Evolutionary conservation across 1,139 yeast genomes (phyloP), one percentile per base, ranked within the genome.

Genomic region (Saccharomyces pastorianus): DNA sequence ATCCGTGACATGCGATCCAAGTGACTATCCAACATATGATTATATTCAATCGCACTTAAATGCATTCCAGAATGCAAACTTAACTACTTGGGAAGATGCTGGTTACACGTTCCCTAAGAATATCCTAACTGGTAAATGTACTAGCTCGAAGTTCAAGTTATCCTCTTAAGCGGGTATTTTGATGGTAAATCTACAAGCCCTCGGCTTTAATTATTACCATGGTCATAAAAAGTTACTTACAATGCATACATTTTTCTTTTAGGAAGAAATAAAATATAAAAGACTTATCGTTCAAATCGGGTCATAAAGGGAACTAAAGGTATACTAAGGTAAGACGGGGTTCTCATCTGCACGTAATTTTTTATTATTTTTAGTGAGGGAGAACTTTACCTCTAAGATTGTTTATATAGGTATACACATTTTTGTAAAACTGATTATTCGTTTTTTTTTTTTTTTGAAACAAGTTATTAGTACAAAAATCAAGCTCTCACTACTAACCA

Each of bases 1-100:
- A 2, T 73, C 78, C 47, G 57, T 84, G 7, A 84, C 88, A 0
- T 88, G 96, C 70, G 95, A 88, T 66, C 96, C 96, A 0, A 63
- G 63, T 0, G 85, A 74, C 56, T 82, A 76, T 63, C 95, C 95
- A 38, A 88, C 96, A 0, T 71, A 73, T 52, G 85, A 85, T 59
- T 88, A 88, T 71, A 88, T 88, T 62, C 72, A 79, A 53, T 65
- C 70, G 32, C 96, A 88, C 68, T 64, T 73, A 56, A 76, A 78
- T 58, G 88, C 89, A 26, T 88, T 88, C 69, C 51, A 63, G 47
- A 80, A 88, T 67, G 64, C 74, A 11, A 88, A 88, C 69, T 61
- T 79, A 55, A 88, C 96, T 0, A 64, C 74, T 27, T 88, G 89
- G 87, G 75, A 70, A 46, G 76, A 66, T 42, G 87, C 90, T 1